Evolutionary conservation across 805 yeast genomes (phyloP).

Genomic region (Lipomyces anomalus): DNA sequence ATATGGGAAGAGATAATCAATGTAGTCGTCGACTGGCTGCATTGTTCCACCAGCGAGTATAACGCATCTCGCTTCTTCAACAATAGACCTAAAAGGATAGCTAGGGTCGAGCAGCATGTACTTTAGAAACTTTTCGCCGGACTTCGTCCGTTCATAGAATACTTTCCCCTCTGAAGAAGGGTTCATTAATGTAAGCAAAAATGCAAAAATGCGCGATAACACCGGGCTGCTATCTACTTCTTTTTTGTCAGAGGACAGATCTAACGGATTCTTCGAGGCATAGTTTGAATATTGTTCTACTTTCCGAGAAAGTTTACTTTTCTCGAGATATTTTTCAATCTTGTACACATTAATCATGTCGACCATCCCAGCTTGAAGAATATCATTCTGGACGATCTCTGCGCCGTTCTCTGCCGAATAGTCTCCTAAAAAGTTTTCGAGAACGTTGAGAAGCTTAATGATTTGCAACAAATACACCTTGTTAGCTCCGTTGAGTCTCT

Average conservation of each 20-base stretch:
- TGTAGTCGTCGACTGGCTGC: slow-evolving; percentile 75
- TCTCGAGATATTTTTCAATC: slow-evolving; percentile 55
- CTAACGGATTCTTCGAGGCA: slow-evolving; percentile 10
- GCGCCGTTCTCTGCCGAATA: slow-evolving; percentile 41
- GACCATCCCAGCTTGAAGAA: slow-evolving; percentile 56
- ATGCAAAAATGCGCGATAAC: slow-evolving; percentile 59
- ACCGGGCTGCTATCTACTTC: slow-evolving; percentile 41
- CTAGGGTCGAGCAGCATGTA: slow-evolving; percentile 80
- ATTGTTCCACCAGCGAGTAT: slow-evolving; percentile 91
- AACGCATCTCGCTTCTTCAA: slow-evolving; percentile 61
- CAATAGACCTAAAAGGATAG: slow-evolving; percentile 57
- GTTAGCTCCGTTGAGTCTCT: slow-evolving; percentile 63
- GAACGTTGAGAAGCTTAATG: slow-evolving; percentile 47
- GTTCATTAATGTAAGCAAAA: slow-evolving; percentile 58
- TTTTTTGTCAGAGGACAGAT: not conserved
- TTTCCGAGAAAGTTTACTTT: slow-evolving; percentile 76
- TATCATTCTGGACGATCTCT: slow-evolving; percentile 45
- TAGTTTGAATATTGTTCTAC: slow-evolving; percentile 62
- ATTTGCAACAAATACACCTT: slow-evolving; percentile 63
- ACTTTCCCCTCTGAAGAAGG: slow-evolving; percentile 77
- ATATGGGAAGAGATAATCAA: slow-evolving; percentile 60
- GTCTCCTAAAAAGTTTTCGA: slow-evolving; percentile 32
- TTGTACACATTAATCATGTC: slow-evolving; percentile 68
- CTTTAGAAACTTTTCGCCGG: slow-evolving; percentile 38
- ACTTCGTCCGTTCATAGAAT: slow-evolving; percentile 49